Conservation (phyloP, 2,329 filamentous ascomycete species). For the Fusarium temperatum region DNA sequence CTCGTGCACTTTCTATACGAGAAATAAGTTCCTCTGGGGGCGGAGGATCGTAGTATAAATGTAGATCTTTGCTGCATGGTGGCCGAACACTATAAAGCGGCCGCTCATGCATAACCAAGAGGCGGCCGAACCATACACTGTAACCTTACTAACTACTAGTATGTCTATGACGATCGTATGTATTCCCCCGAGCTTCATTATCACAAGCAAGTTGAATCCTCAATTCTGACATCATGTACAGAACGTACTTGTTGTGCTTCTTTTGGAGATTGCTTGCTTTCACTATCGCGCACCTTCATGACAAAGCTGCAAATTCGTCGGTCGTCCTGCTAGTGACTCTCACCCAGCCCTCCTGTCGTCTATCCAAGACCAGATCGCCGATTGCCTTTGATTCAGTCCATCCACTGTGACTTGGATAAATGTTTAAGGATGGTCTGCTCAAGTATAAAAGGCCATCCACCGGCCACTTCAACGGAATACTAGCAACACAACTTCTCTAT, state of each 20-base stretch:
- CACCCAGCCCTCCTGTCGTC: not conserved
- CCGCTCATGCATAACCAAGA: not conserved
- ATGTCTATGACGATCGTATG: not conserved
- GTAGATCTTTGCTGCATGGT: not conserved
- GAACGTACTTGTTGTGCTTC: not conserved
- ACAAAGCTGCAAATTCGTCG: not conserved
- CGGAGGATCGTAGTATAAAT: not conserved
- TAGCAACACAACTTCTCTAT: not conserved
- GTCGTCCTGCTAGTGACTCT: not conserved
- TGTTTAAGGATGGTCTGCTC: accelerated
- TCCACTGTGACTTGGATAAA: accelerated
- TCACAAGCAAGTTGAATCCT: accelerated
- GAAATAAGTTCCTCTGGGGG: not conserved
- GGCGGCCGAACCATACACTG: not conserved
- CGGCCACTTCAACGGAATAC: accelerated
- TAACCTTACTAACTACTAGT: not conserved
- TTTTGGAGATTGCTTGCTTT: too few relatives aligned
- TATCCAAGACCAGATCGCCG: accelerated
- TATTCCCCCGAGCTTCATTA: accelerated
- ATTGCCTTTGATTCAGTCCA: accelerated
- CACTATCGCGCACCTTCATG: not conserved
- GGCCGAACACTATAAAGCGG: not conserved
- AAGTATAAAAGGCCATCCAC: not conserved
- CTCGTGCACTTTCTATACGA: not conserved
- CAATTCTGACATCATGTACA: accelerated